These are phyloP conservation scores for Catenaria anguillulae DNA, from an alignment of 371 early-diverging fungal species.

Conservation along the genomic window DNA sequence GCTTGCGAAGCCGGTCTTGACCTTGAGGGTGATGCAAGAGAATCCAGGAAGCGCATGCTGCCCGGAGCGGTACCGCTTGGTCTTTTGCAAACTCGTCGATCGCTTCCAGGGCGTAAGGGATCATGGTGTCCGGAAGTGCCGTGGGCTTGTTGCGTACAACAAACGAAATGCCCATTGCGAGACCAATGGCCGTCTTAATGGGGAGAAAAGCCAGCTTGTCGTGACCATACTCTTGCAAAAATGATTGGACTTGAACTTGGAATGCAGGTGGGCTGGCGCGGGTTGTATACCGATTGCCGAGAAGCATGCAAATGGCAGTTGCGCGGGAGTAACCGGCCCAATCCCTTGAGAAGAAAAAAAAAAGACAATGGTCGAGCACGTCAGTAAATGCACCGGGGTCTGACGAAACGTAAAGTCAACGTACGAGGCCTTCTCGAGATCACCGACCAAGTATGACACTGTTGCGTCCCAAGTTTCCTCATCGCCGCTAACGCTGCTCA, in stretches of 20 bases:
- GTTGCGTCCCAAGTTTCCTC: not conserved
- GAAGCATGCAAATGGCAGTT: not conserved
- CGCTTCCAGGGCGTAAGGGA: not conserved
- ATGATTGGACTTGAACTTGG: not conserved
- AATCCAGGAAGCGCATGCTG: not conserved
- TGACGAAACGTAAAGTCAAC: too few species aligned
- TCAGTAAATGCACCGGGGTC: too few species aligned
- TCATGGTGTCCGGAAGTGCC: not conserved
- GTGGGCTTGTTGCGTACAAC: not conserved
- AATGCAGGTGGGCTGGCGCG: not conserved
- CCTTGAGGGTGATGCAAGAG: not conserved
- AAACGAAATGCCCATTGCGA: not conserved
- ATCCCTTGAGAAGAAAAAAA: not conserved
- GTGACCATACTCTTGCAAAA: too few species aligned
- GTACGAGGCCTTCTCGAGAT: not conserved
- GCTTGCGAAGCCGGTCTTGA: not conserved
- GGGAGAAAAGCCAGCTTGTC: not conserved
- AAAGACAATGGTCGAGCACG: not conserved
- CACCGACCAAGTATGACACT: not conserved
- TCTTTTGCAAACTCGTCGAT: not conserved
- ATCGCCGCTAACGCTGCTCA: not conserved
- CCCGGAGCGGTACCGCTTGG: not conserved
- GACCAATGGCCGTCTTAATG: not conserved
- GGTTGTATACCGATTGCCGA: not conserved
- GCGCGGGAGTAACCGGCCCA: not conserved